These are phyloP conservation scores for Scedosporium minutisporum DNA, from an alignment of 2,329 filamentous ascomycete genomes.

Conservation along the genomic window DNA sequence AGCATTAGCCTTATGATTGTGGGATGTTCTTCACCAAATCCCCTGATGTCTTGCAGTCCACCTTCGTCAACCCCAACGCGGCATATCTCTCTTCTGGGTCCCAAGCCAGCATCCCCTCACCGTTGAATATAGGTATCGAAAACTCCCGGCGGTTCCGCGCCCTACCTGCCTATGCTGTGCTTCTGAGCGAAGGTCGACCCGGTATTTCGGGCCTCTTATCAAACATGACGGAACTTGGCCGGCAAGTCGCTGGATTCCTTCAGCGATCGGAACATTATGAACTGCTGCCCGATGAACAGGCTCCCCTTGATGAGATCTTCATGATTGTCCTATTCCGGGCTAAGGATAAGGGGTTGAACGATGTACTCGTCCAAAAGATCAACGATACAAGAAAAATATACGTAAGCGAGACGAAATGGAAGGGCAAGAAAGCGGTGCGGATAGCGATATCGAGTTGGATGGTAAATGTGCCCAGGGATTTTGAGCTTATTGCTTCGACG, in stretches of 20 bases:
- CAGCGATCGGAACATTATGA: slow-evolving; percentile 52
- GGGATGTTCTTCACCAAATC: slow-evolving; percentile 73
- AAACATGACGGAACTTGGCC: slow-evolving; percentile 62
- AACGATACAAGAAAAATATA: slow-evolving; percentile 69
- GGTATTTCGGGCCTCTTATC: slow-evolving; percentile 63
- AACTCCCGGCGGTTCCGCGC: slow-evolving; percentile 88
- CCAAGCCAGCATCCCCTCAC: slow-evolving; percentile 54
- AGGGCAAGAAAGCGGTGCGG: slow-evolving; percentile 62
- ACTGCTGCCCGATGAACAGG: slow-evolving; percentile 46
- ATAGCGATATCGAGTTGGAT: slow-evolving; percentile 83
- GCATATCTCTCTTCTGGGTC: slow-evolving; percentile 56
- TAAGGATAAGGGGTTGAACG: slow-evolving; percentile 52
- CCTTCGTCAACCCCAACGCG: slow-evolving; percentile 79
- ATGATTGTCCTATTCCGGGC: slow-evolving; percentile 69
- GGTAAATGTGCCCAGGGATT: slow-evolving; percentile 59
- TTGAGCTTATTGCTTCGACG: slow-evolving; percentile 53
- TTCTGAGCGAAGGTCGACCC: slow-evolving; percentile 61
- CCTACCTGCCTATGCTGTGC: slow-evolving; percentile 75
- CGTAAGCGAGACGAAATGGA: slow-evolving; percentile 74
- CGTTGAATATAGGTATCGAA: slow-evolving; percentile 78
- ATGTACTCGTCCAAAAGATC: slow-evolving; percentile 57
- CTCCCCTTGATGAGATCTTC: slow-evolving; percentile 42
- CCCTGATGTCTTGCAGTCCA: slow-evolving; percentile 45
- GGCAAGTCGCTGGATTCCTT: slow-evolving; percentile 57
- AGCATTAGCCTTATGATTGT: slow-evolving; percentile 67